Base-by-base conservation (phyloP, 768 basidiomycete species). In the Auriscalpium orientale region DNA sequence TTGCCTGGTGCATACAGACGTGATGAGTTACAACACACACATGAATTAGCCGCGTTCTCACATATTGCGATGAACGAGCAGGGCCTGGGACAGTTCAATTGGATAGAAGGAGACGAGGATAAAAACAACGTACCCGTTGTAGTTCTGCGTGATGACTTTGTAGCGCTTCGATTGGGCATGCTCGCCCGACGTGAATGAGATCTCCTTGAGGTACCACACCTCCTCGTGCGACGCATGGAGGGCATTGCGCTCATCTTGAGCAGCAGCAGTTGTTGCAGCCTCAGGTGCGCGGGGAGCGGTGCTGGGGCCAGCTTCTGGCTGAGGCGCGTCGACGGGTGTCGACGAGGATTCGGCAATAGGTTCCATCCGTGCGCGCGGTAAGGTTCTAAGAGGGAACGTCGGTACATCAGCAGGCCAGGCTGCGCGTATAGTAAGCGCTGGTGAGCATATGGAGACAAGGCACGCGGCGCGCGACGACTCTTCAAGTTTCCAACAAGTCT, bases 11-110 rank as follows among this genome's bases (percentile, higher is more conserved):
- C 20, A 18, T 28, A 18, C 13, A 12, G 3, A 37, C 36, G 22
- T 28, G 44, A 35, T 28, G n/a, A 12, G 55, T 12, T 9, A 44
- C 2, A 33, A 35, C 18, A 33, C 8, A 33, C 8, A n/a, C 13
- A 36, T 20, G n/a, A 8, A 22, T 13, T 16, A 11, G 50, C 2
- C 16, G 47, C 38, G n/a, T 7, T 67, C 79, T 62, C 65, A 89
- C 90, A 93, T 56, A 93, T 88, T 28, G 91, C 92, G 63, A 95
- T 91, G 61, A 95, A 89, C 0, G 90, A 92, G 66, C 92, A 95
- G 9, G 92, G 91, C 9, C 92, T 94, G 66, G 8, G 37, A n/a
- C 22, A 18, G 20, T 28, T 52, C 37, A 35, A 49, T 10, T 34
- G 9, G 33, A 49, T n/a, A 28, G 18, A 18, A 3, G 22, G 9